Base-by-base conservation (phyloP, 140 eudicot species). In the Flaveria floridana region DNA sequence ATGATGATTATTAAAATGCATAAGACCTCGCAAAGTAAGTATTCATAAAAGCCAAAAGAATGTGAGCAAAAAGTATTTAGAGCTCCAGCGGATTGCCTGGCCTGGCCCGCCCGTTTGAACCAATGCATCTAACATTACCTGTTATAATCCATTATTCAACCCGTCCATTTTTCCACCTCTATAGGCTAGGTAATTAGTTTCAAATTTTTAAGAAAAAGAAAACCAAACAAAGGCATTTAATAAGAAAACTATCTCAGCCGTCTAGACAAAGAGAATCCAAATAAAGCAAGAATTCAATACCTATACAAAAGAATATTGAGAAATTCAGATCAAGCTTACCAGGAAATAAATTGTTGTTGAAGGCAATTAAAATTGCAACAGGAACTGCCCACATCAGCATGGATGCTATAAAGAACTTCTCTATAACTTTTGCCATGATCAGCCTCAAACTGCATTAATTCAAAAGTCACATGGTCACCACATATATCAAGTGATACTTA, bases 341-440 rank as follows among this genome's bases (percentile, higher is more conserved):
- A 6, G 97, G 97, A 65, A 85, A 79, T 73, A 86, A 72, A 65
- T 80, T 81, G 65, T 89, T 85, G 83, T 91, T 89, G 68, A 91
- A 89, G 53, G 88, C 94, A 76, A 89, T 85, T 52, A 91, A 75
- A 77, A 91, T 84, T 41, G 86, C 89, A 83, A 91, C 70, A 14
- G 96, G 97, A 83, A 79, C 87, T 34, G 75, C 59, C 94, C 96
- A 91, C 97, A 91, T 91, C 58, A 85, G 74, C 85, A 87, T 80
- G 6, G 97, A 91, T 65, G 96, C 83, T 74, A 89, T 52, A 50
- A 89, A 76, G 75, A 91, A 91, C 91, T 89, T 91, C 82, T 82
- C 79, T 44, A 84, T 67, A 6, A 88, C 95, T 61, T 79, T 81
- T 7, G 82, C 81, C 87, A 81, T 86, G 46, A 68, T 15, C 52